Conservation (phyloP, 2,329 filamentous ascomycete species). For the Penicillium concentricum region DNA sequence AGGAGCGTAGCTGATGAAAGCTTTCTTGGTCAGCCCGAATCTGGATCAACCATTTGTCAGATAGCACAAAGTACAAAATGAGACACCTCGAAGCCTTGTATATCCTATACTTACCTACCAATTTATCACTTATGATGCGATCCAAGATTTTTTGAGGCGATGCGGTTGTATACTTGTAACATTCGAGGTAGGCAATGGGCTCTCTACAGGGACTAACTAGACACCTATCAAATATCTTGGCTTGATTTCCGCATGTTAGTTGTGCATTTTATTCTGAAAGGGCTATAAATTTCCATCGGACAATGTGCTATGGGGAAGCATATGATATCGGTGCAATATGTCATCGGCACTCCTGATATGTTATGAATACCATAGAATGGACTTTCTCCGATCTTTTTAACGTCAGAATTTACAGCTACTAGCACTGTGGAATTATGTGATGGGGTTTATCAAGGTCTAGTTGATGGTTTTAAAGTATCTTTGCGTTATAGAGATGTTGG, state of each 20-base stretch:
- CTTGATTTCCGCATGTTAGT: no score
- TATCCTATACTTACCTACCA: neutral
- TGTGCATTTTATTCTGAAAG: no score
- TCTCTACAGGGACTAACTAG: neutral
- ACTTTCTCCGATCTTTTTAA: no score
- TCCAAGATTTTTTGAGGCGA: neutral
- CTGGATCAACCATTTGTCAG: neutral
- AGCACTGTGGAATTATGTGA: no score
- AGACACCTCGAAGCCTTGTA: neutral
- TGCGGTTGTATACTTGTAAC: neutral
- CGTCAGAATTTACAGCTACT: no score
- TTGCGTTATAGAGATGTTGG: neutral
- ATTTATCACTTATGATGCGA: neutral
- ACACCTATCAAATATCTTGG: no score
- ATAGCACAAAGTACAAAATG: no score
- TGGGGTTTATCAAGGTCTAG: neutral
- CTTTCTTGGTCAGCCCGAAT: neutral
- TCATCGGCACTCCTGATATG: no score
- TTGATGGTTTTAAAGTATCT: neutral
- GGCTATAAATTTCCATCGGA: no score
- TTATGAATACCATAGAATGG: no score
- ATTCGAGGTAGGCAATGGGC: neutral
- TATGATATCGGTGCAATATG: no score
- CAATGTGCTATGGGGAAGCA: no score
- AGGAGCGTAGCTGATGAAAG: neutral